Evolutionary conservation across 306 rosid genomes (phyloP), one percentile per base, ranked within the genome.

Genomic region (Sphenostylis stenocarpa): DNA sequence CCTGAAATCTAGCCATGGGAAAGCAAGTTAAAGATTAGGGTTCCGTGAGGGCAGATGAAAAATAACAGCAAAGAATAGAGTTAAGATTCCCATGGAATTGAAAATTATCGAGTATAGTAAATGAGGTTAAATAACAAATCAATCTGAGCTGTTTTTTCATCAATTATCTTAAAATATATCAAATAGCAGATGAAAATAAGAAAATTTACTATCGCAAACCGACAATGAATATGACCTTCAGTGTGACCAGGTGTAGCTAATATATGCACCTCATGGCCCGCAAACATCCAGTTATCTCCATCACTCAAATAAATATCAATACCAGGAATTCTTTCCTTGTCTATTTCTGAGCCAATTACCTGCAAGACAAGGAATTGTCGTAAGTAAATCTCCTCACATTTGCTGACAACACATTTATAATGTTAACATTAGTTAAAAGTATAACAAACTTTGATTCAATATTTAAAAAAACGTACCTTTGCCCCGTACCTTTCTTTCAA

Each of bases 221-320:
- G 77, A 69, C 62, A 44, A 73, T 53, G 66, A 73, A 56, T 69
- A 12, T 36, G 62, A 95, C 99, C 99, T 95, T 56, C 91, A 41
- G 99, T 90, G 86, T 92, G 97, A 70, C 99, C 97, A 72, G 99
- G 97, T 48, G 99, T 95, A 56, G 85, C 97, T 89, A 95, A 87
- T 82, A 95, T 87, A 68, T 73, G 91, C 81, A 90, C 99, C 89
- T 92, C 97, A 76, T 92, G 97, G 51, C 97, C 97, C 21, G 99
- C 97, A 84, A 95, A 95, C 99, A 95, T 95, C 99, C 99, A 95
- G 88, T 78, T 90, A 88, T 95, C 99, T 79, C 96, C 99, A 76
- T 90, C 97, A 47, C 90, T 90, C 84, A 95, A 90, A 76, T 60
- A 75, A 77, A 95, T 95, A 79, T 95, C 99, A 60, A 92, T 89